phyloP scores from a whole-genome alignment of 2,329 filamentous ascomycete genomes.

The Arthroderma sp. region DNA sequence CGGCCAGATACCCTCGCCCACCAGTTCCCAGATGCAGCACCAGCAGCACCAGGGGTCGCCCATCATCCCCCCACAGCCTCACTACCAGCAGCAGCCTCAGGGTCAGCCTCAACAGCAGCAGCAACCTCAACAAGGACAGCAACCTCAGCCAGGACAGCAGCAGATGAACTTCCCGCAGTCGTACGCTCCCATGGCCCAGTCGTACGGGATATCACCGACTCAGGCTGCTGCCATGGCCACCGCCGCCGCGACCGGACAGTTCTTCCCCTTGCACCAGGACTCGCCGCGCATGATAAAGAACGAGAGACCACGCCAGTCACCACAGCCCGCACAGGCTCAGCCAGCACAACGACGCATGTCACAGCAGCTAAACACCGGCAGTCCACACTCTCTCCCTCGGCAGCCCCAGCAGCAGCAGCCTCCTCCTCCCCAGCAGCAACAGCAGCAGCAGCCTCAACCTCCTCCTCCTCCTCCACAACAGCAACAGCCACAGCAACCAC shows the following conservation, averaged over 20 bases:
- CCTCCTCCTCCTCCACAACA: slow-evolving; percentile 58
- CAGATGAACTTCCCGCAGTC: slow-evolving; percentile 72
- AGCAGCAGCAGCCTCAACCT: background rate
- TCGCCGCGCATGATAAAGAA: slow-evolving; percentile 71
- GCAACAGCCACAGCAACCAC: slow-evolving; percentile 52
- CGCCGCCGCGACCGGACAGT: slow-evolving; percentile 77
- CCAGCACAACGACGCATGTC: slow-evolving; percentile 51
- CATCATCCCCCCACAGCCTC: slow-evolving; percentile 63
- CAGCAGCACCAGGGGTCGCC: slow-evolving; percentile 61
- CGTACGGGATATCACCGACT: slow-evolving; percentile 67
- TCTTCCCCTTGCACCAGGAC: slow-evolving; percentile 62
- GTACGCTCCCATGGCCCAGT: slow-evolving; percentile 65
- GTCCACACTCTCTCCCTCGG: slow-evolving; percentile 59
- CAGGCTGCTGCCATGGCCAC: slow-evolving; percentile 91
- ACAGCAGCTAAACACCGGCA: slow-evolving; percentile 42
- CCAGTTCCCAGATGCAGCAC: slow-evolving; percentile 53
- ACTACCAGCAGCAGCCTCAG: no score
- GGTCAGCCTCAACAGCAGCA: slow-evolving; percentile 50
- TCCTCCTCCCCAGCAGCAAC: slow-evolving; percentile 42
- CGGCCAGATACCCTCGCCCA: slow-evolving; percentile 56
- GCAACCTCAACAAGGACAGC: slow-evolving; percentile 47
- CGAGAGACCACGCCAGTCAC: slow-evolving; percentile 67
- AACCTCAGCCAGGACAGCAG: slow-evolving; percentile 44
- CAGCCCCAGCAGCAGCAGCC: slow-evolving; percentile 45
- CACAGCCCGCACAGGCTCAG: slow-evolving; percentile 45